Evolutionary conservation across 345 rosid genomes (phyloP), one percentile per base, ranked within the genome.

Genomic region (Sisymbrium altissimum): DNA sequence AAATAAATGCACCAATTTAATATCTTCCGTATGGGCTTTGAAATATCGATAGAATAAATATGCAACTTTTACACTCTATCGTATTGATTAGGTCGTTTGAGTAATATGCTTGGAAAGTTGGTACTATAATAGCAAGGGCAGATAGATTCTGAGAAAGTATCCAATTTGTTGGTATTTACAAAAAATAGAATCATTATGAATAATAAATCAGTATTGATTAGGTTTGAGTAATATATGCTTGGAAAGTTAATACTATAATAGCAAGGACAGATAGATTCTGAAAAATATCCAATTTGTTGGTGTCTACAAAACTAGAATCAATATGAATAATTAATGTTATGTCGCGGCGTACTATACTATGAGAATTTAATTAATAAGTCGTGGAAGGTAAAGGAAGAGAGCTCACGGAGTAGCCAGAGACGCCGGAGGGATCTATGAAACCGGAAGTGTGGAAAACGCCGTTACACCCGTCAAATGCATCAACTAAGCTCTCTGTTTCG

Each of bases 361-460:
- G 7, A 14, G 46, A 40, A 13, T 2, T 2, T n/a, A 44, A 44
- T n/a, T 14, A 43, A 43, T n/a, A 45, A 45, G 1, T 17, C 19
- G 52, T 46, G 25, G 52, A 8, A 46, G 13, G 53, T 46, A 18
- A 46, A 46, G 33, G 39, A 33, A 33, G 29, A 35, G 69, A 39
- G n/a, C 48, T 33, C 23, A 91, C 97, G 7, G 97, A 82, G 77
- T 91, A 91, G 21, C 97, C 97, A 27, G 97, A 88, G 53, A 91
- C 83, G 23, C 97, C 97, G 30, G 86, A 85, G 3, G 94, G 89
- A 64, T 91, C 97, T 7, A 69, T 69, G 45, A 88, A 87, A 0
- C 87, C 77, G 52, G 88, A 76, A 82, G 94, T 84, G 81, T 91
- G 97, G 63, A 91, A 84, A 6, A 91, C 86, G 73, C 86, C 94